Conservation (phyloP, 345 rosid genomes). For the Salix brachista region DNA sequence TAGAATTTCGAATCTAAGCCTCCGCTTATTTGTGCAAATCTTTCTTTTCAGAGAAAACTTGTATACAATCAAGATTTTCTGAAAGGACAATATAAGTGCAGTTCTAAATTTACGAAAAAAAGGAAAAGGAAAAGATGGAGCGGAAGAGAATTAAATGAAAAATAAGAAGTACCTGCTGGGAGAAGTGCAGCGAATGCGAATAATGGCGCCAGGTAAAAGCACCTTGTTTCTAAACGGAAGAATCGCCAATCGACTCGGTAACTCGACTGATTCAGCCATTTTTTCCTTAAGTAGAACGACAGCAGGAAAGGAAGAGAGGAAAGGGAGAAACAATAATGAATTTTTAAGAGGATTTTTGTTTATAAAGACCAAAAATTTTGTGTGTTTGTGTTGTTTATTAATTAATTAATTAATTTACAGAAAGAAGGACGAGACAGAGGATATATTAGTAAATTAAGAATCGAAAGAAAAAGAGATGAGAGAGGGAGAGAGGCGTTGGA, state of each 20-base stretch:
- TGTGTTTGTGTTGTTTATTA: neutral
- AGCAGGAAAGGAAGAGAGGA: neutral
- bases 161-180: conserved; percentile 59
- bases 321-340: neutral
- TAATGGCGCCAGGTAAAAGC: conserved; percentile 95
- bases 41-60: too few species aligned
- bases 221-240: conserved; percentile 97
- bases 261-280: conserved; percentile 94
- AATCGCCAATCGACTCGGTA: conserved; percentile 84
- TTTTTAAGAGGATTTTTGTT: neutral
- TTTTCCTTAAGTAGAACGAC: neutral
- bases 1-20: neutral
- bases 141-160: neutral
- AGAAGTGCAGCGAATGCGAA: conserved; percentile 98
- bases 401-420: neutral
- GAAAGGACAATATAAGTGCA: neutral
- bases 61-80: too few species aligned
- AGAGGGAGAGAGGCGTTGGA: neutral
- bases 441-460: neutral
- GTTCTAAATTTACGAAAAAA: neutral
- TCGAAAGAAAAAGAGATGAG: neutral
- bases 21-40: too few species aligned
- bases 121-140: neutral
- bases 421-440: neutral
- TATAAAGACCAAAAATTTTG: neutral